Conservation (phyloP, 2,329 filamentous ascomycete species). For the Aspergillus niger region DNA sequence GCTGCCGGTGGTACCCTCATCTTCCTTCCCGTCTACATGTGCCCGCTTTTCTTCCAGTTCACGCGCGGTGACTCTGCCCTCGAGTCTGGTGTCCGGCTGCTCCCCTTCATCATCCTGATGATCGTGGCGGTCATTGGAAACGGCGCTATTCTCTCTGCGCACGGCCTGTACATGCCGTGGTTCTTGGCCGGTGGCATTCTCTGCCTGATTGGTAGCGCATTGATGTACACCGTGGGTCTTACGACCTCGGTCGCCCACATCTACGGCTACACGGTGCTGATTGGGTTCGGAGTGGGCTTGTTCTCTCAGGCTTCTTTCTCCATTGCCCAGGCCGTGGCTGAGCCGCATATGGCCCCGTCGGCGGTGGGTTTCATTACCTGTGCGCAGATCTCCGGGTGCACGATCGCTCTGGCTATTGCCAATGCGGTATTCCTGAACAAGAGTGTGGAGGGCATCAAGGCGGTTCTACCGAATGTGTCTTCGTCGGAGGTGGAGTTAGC, state of each 20-base stretch:
- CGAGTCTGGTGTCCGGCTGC: constrained; percentile 31
- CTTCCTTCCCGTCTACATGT: background rate
- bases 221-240: constrained; percentile 22
- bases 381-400: background rate
- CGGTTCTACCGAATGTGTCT: background rate
- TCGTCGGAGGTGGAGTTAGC: background rate
- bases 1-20: background rate
- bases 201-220: constrained; percentile 23
- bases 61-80: constrained; percentile 43
- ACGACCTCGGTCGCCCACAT: constrained; percentile 21
- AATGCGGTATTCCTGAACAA: background rate
- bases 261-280: constrained; percentile 30
- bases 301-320: constrained; percentile 24
- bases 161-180: constrained; percentile 23
- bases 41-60: constrained; percentile 59
- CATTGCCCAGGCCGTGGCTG: constrained; percentile 17
- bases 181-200: constrained; percentile 27
- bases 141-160: constrained; percentile 21
- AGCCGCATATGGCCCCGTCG: background rate
- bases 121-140: constrained; percentile 22
- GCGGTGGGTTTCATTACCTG: constrained; percentile 8
- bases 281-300: constrained; percentile 26
- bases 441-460: background rate
- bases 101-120: constrained; percentile 30
- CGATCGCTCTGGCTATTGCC: background rate